Conservation (phyloP, 2,329 filamentous ascomycete genomes). For the Lachnellula subtilissima region DNA sequence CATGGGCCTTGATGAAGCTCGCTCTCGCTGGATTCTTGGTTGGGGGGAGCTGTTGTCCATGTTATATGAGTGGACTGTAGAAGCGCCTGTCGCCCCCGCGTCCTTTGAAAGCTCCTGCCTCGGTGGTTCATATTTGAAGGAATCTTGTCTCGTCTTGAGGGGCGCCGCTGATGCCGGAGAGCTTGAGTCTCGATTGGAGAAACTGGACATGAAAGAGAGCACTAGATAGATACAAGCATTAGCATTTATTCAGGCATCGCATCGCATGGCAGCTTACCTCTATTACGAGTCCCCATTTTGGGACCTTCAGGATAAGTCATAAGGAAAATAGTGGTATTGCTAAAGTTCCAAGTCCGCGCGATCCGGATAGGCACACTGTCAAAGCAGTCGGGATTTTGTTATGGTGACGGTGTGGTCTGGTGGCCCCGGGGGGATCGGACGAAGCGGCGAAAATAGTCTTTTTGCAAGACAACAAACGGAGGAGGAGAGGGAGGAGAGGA, state of each 20-base stretch:
- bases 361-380: slow-evolving; percentile 12
- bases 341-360: slow-evolving; percentile 14
- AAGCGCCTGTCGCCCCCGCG: neutral
- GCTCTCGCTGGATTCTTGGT: slow-evolving; percentile 35
- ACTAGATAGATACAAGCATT: slow-evolving; percentile 46
- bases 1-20: slow-evolving; percentile 60
- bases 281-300: slow-evolving; percentile 32
- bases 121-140: slow-evolving; percentile 17
- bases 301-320: slow-evolving; percentile 3
- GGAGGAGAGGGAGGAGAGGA: neutral
- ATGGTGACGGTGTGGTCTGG: too few species aligned
- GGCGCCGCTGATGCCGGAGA: slow-evolving; percentile 29
- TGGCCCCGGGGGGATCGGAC: neutral
- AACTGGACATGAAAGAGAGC: slow-evolving; percentile 82
- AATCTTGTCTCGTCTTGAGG: slow-evolving; percentile 17
- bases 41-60: slow-evolving; percentile 19
- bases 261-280: slow-evolving; percentile 27
- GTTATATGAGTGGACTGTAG: slow-evolving; percentile 12
- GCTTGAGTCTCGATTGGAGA: slow-evolving; percentile 48
- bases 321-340: slow-evolving; percentile 17
- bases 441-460: neutral
- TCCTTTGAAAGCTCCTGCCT: slow-evolving; percentile 36
- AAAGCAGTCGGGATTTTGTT: too few species aligned
- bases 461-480: neutral
- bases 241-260: slow-evolving; percentile 6